Conservation (phyloP, 2,329 filamentous ascomycete genomes). For the Neurospora sp. region DNA sequence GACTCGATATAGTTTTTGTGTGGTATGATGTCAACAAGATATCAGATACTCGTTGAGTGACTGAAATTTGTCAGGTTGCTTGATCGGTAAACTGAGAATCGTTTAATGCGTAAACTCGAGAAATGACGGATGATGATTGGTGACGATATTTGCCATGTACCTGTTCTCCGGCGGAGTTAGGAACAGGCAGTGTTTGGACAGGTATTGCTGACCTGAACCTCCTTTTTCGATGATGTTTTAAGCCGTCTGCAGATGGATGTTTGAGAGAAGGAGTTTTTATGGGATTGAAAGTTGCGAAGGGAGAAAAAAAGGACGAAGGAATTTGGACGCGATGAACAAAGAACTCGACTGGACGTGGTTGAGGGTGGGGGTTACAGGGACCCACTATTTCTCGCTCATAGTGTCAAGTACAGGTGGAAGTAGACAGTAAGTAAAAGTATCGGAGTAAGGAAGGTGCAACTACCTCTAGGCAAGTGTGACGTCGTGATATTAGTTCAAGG, state of each 20-base stretch:
- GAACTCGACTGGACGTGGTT: not conserved
- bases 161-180: not conserved
- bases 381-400: not conserved
- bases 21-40: not conserved
- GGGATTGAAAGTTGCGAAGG: not conserved
- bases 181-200: not conserved
- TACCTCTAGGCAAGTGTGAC: not conserved
- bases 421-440: not conserved
- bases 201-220: not conserved
- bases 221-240: not conserved
- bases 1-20: not conserved
- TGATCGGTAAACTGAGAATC: not conserved
- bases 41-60: not conserved
- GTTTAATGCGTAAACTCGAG: not conserved
- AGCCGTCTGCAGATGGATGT: not conserved
- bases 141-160: not conserved
- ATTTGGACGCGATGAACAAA: not conserved
- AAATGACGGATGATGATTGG: not conserved
- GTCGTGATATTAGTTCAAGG: not conserved
- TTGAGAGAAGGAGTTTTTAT: not conserved
- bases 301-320: not conserved
- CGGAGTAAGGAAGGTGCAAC: not conserved
- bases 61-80: not conserved
- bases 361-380: not conserved
- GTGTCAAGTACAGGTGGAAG: not conserved